These are phyloP conservation scores for Cordyceps fumosorosea DNA, from an alignment of 2,329 filamentous ascomycete genomes.

Conservation along the genomic window DNA sequence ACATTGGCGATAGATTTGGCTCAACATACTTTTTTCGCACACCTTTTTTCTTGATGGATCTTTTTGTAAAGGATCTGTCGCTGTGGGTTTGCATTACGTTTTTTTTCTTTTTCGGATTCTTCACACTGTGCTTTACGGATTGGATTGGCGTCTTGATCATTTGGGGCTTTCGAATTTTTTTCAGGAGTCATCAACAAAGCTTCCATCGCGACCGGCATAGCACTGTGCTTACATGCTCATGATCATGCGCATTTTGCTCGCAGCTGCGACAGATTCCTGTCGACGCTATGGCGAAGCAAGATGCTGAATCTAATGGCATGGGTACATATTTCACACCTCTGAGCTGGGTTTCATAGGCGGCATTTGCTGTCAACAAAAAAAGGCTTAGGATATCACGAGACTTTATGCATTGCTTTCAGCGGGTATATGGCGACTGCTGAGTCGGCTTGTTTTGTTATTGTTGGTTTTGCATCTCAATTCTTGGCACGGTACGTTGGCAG, in stretches of 20 bases:
- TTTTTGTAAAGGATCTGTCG: background rate
- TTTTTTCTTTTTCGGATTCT: background rate
- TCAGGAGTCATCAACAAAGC: background rate
- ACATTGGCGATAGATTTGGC: conserved; percentile 14
- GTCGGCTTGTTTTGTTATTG: conserved; percentile 19
- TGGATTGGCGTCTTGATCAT: conserved; percentile 3
- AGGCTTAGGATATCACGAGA: conserved; percentile 24
- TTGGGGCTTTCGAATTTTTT: background rate
- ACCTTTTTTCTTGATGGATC: background rate
- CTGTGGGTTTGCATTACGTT: background rate
- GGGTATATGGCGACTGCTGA: conserved; percentile 25
- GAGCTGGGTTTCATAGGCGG: background rate
- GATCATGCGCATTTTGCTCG: background rate
- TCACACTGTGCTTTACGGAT: background rate
- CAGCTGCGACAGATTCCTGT: background rate
- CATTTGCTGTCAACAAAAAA: conserved; percentile 21
- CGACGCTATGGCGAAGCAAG: background rate
- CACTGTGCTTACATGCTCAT: conserved; percentile 1
- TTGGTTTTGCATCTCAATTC: conserved; percentile 18
- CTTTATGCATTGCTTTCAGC: conserved; percentile 33
- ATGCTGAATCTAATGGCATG: background rate
- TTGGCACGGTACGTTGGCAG: conserved; percentile 12
- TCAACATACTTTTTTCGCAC: background rate
- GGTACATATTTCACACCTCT: conserved; percentile 5
- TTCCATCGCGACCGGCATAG: background rate